Evolutionary conservation across 148 eudicot genomes (phyloP).

Genomic region (Persicaria tinctoria): DNA sequence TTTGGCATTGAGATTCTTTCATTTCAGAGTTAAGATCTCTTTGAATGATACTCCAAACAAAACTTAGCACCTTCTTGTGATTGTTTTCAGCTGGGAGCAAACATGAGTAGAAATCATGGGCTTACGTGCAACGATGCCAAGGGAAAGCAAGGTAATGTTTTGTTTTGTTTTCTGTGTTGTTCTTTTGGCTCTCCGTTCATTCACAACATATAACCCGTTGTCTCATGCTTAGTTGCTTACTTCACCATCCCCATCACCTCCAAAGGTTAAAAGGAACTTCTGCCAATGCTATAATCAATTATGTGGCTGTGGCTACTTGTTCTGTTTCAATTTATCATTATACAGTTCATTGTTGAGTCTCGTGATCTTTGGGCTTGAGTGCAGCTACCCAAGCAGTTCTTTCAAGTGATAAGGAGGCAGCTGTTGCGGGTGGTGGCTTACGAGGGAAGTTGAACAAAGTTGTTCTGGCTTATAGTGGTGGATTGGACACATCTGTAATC

Average conservation of each 20-base stretch:
- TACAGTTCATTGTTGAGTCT: not conserved
- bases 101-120: constrained; percentile 3
- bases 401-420: constrained; percentile 38
- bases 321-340: not conserved
- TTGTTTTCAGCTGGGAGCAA: constrained; percentile 11
- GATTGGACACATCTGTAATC: constrained; percentile 94
- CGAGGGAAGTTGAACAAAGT: constrained; percentile 86
- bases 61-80: not conserved
- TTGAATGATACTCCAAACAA: not conserved
- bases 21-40: not conserved
- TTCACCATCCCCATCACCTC: too few relatives aligned
- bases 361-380: not conserved
- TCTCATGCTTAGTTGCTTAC: too few relatives aligned
- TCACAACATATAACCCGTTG: not conserved
- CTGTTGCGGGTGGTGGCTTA: constrained; percentile 33
- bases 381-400: constrained; percentile 11
- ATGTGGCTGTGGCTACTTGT: not conserved
- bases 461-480: constrained; percentile 96
- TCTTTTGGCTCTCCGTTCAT: not conserved
- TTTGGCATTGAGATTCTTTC: not conserved
- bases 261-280: too few relatives aligned
- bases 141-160: constrained; percentile 4
- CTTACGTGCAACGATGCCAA: not conserved
- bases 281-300: too few relatives aligned
- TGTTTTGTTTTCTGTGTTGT: not conserved